Base-by-base conservation (phyloP, 2,329 filamentous ascomycete species). In the Phaeoacremonium minimum region DNA sequence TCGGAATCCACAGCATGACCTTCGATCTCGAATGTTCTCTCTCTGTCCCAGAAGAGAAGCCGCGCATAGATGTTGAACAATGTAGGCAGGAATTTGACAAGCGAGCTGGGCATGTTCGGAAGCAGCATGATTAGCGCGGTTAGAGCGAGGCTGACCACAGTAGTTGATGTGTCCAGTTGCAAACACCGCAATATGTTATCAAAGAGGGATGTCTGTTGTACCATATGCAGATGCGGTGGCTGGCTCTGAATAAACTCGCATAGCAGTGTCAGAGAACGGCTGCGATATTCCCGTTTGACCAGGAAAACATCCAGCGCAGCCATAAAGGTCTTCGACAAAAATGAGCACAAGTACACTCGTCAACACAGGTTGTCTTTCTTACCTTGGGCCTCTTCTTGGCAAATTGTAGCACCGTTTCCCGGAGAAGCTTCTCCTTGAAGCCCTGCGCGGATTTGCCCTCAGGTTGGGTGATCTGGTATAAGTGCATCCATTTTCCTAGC, bases 41-140 rank as follows among this genome's bases (percentile, higher is more conserved):
- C 71, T 33, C 66, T 63, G 47, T 89, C 83, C 85, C 87, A 93
- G 52, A 90, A 93, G 1, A 93, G 63, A 30, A 91, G 61, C 33
- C 87, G 73, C 37, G 83, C 85, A 56, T 93, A 93, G 35, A 93
- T 82, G 43, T 89, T 83, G 69, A 91, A 93, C 14, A 93, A 66
- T 15, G 78, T 77, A 18, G 85, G 81, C 6, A 93, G 68, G 51
- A 83, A 75, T 1, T 77, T 71, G 3, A 80, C 77, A 12, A 90
- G 62, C 3, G 83, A 82, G 47, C 76, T 82, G 1, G 86, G 86
- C 58, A 91, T 86, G 52, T 90, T 85, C 2, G 87, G 87, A 33
- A 93, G 59, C 18, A 91, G 77, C 87, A 93, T 93, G 46, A 87
- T 83, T 40, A 93, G 61, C 7, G 80, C 77, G 5, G 84, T 85